Evolutionary conservation across 495 filamentous ascomycete genomes (phyloP).

Genomic region (Xylaria telfairii): DNA sequence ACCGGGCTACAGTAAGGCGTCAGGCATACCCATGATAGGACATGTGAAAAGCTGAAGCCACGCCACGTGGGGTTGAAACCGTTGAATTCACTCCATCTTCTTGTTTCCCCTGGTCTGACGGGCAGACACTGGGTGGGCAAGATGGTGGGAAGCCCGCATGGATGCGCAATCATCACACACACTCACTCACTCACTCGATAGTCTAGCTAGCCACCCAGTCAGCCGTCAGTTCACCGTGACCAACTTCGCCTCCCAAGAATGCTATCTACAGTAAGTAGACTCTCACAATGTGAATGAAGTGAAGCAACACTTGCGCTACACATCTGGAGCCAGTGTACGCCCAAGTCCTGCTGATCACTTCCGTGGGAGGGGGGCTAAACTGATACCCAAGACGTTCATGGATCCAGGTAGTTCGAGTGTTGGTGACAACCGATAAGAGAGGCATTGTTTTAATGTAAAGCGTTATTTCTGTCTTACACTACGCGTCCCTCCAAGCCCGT

Average conservation of each 20-base stretch:
- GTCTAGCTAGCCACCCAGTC: background rate
- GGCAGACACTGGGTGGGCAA: constrained; percentile 1
- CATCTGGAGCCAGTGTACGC: background rate
- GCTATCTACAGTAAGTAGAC: background rate
- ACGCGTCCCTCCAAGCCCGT: background rate
- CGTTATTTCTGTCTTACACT: background rate
- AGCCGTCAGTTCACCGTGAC: background rate
- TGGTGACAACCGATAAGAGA: background rate
- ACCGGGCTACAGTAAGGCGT: background rate
- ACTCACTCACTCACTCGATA: background rate
- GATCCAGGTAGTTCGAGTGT: background rate
- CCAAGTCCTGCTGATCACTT: constrained; percentile 10
- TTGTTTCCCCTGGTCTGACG: background rate
- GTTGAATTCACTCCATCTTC: constrained; percentile 4
- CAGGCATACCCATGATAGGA: background rate
- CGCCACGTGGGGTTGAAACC: constrained; percentile 16
- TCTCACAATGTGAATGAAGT: constrained; percentile 10
- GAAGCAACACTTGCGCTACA: background rate
- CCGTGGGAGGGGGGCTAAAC: background rate
- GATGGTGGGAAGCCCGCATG: background rate
- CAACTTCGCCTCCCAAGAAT: background rate
- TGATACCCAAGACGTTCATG: background rate
- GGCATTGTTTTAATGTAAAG: background rate
- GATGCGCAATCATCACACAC: background rate
- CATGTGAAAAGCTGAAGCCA: constrained; percentile 11